Evolutionary conservation across 495 filamentous ascomycete species (phyloP).

Genomic region (Penicillium angulare): DNA sequence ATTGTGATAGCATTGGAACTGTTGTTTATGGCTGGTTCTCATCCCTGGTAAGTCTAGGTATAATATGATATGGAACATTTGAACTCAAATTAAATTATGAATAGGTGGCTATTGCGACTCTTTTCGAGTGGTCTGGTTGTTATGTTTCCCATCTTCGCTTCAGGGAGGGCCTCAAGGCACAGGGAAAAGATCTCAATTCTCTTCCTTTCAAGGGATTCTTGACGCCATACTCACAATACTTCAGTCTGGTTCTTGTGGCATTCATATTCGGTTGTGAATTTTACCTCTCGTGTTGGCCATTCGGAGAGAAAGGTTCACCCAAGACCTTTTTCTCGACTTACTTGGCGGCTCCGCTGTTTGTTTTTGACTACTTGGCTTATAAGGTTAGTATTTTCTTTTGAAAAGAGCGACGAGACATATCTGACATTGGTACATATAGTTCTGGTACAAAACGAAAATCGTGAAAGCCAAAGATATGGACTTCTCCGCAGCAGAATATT

Average conservation of each 20-base stretch:
- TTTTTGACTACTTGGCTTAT: constrained; percentile 28
- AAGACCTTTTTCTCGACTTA: constrained; percentile 32
- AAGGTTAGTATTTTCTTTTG: constrained; percentile 10
- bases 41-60: constrained; percentile 21
- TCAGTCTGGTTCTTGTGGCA: constrained; percentile 54
- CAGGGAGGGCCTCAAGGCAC: constrained; percentile 51
- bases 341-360: constrained; percentile 28
- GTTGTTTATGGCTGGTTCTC: constrained; percentile 30
- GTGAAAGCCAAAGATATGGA: constrained; percentile 24
- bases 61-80: no score
- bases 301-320: constrained; percentile 25
- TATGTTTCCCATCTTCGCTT: constrained; percentile 64
- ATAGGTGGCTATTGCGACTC: constrained; percentile 28
- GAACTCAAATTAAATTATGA: no score
- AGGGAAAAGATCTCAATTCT: constrained; percentile 48
- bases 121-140: constrained; percentile 53
- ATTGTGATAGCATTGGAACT: constrained; percentile 20
- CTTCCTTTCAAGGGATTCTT: constrained; percentile 56
- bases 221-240: constrained; percentile 60
- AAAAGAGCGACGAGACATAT: background rate
- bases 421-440: constrained; percentile 6
- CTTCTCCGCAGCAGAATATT: constrained; percentile 21
- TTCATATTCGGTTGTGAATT: constrained; percentile 63
- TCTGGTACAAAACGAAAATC: constrained; percentile 25
- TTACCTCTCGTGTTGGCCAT: constrained; percentile 41